Base-by-base conservation (phyloP, 345 rosid genomes). In the Leavenworthia alabamica region DNA sequence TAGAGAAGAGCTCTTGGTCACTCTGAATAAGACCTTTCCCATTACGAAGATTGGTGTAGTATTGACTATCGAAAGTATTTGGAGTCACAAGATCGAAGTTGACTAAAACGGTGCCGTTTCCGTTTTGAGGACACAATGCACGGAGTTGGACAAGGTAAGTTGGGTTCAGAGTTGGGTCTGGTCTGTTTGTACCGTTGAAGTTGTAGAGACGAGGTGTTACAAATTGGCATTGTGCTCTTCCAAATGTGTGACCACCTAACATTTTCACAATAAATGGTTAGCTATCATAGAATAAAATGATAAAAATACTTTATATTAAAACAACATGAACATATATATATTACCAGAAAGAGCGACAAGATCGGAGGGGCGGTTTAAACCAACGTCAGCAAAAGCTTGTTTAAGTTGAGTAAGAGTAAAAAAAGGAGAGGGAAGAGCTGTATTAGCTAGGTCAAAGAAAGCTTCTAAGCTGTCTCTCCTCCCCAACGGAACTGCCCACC, bases 221-320 rank as follows among this genome's bases (percentile, higher is more conserved):
- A 4, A 69, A 68, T 11, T 31, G 26, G 24, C 89, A 86, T 45
- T 60, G 77, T 11, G 86, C 83, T 59, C 78, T 55, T 19, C 93
- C 93, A 70, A 83, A 81, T 9, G 93, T 86, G 73, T 86, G 89
- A 12, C 73, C 93, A 54, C 93, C 89, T 86, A 65, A 12, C 67
- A 46, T 62, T 60, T 44, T 11, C 32, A 60, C 17, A 29, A 7
- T 17, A 66, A 59, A 1, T 29, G 2, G 42, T 31, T n/a, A n/a
- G n/a, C n/a, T n/a, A n/a, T n/a, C n/a, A n/a, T n/a, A n/a, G n/a
- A n/a, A n/a, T n/a, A n/a, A n/a, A n/a, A n/a, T n/a, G n/a, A n/a
- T n/a, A n/a, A n/a, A 35, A 33, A 35, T 2, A 36, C 3, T 3
- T 2, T 10, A 36, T n/a, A 36, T 36, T 36, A 5, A 36, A 35